Evolutionary conservation across 257 asterid species (phyloP).

Genomic region (Fraxinus anomala): DNA sequence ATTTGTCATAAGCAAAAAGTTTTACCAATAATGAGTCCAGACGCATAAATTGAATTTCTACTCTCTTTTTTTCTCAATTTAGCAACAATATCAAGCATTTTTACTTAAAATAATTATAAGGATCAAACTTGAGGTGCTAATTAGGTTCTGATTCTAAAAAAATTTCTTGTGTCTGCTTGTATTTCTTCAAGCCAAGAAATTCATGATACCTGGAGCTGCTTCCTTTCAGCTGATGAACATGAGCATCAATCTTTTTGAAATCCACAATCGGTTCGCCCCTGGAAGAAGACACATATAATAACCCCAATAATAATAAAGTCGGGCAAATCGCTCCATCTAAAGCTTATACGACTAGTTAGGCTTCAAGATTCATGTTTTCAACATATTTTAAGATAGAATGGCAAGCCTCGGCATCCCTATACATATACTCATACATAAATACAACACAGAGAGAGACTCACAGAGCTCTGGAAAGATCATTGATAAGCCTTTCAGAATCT

Average conservation of each 20-base stretch:
- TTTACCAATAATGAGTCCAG: background rate
- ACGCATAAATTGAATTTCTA: background rate
- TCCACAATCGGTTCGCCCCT: constrained; percentile 68
- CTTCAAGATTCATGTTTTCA: background rate
- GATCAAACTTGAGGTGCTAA: background rate
- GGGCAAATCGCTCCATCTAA: background rate
- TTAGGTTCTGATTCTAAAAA: constrained; percentile 10
- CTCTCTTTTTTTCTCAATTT: background rate
- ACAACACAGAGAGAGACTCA: constrained; percentile 26
- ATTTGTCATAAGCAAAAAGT: background rate
- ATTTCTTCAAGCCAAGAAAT: constrained; percentile 21
- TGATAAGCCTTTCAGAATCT: constrained; percentile 74
- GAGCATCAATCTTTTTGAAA: constrained; percentile 76
- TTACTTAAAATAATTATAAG: background rate
- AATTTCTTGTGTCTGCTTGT: constrained; percentile 21
- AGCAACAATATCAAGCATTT: constrained; percentile 2
- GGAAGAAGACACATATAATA: constrained; percentile 19
- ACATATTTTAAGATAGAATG: background rate
- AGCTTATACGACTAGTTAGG: background rate
- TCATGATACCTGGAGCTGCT: constrained; percentile 79
- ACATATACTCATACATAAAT: background rate
- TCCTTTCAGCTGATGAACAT: constrained; percentile 88
- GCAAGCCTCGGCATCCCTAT: background rate
- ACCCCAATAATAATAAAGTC: background rate
- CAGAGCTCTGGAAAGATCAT: constrained; percentile 69